Percentiles rank a stretch among this genome's conserved stretches.
Conservation (phyloP, 345 rosid genomes). For the Populus deltoides region DNA sequence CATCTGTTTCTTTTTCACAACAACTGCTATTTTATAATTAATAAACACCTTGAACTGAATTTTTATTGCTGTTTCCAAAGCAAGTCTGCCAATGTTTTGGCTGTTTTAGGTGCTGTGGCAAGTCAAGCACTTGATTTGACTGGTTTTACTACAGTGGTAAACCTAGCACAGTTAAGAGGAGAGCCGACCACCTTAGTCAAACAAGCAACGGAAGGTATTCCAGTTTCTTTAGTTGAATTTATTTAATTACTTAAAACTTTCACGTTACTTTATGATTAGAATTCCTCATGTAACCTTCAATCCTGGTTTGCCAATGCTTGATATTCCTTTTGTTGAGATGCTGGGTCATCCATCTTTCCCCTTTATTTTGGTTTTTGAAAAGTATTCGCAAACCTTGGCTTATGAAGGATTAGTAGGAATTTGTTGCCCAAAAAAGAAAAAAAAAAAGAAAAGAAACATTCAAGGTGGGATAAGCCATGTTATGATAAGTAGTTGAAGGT, state of each 20-base stretch:
- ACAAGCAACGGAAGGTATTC: slow-evolving; percentile 65
- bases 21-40: not conserved
- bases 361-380: not conserved
- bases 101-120: slow-evolving; percentile 97
- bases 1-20: not conserved
- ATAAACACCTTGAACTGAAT: slow-evolving; percentile 22
- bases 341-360: not conserved
- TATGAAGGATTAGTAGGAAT: not conserved
- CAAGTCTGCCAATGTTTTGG: slow-evolving; percentile 99
- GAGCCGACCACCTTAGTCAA: slow-evolving; percentile 48
- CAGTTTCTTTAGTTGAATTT: slow-evolving; percentile 1
- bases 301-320: not conserved
- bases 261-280: not conserved
- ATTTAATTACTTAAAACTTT: not conserved
- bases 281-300: not conserved
- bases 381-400: not conserved
- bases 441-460: not conserved
- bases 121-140: slow-evolving; percentile 95
- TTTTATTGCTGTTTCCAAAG: slow-evolving; percentile 41
- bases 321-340: not conserved
- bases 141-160: slow-evolving; percentile 84
- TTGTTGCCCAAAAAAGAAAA: not conserved
- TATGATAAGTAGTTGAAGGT: not conserved
- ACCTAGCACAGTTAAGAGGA: slow-evolving; percentile 60
- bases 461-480: no score